Evolutionary conservation across 768 basidiomycete species (phyloP).

Genomic region (Mycena galericulata): DNA sequence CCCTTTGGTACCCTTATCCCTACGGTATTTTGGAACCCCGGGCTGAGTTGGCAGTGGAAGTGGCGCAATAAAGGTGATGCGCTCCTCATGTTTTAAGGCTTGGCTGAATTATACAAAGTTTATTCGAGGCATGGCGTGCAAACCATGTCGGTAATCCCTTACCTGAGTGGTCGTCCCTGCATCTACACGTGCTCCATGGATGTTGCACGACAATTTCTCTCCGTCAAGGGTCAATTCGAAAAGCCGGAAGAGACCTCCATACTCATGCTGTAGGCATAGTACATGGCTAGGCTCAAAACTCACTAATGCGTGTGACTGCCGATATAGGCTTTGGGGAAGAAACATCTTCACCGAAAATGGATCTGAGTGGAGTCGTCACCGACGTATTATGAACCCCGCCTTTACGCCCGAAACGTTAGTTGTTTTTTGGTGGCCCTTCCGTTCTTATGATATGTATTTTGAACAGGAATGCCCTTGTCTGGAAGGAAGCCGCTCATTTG

Average conservation of each 20-base stretch:
- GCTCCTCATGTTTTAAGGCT: background rate
- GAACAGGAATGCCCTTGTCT: conserved; percentile 3
- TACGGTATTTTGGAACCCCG: conserved; percentile 6
- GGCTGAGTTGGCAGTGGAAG: conserved; percentile 1
- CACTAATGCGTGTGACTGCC: background rate
- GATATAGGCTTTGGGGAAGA: background rate
- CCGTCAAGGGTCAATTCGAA: conserved; percentile 3
- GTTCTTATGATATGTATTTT: background rate
- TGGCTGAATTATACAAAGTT: background rate
- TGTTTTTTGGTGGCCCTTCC: background rate
- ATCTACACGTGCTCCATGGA: conserved; percentile 7
- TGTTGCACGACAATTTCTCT: background rate
- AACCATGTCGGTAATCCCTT: background rate
- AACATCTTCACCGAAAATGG: conserved; percentile 20
- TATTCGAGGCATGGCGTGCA: background rate
- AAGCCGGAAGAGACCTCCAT: background rate
- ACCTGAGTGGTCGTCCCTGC: background rate
- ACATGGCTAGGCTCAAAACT: too few relatives aligned
- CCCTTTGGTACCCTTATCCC: background rate
- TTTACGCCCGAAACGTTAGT: conserved; percentile 11
- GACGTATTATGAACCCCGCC: conserved; percentile 18
- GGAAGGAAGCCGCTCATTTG: background rate
- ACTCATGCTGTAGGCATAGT: background rate
- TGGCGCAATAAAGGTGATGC: conserved; percentile 16
- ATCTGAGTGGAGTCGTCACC: conserved; percentile 16